phyloP scores from a whole-genome alignment of 2,329 filamentous ascomycete species.

The Rhytidhysteron rufulum region DNA sequence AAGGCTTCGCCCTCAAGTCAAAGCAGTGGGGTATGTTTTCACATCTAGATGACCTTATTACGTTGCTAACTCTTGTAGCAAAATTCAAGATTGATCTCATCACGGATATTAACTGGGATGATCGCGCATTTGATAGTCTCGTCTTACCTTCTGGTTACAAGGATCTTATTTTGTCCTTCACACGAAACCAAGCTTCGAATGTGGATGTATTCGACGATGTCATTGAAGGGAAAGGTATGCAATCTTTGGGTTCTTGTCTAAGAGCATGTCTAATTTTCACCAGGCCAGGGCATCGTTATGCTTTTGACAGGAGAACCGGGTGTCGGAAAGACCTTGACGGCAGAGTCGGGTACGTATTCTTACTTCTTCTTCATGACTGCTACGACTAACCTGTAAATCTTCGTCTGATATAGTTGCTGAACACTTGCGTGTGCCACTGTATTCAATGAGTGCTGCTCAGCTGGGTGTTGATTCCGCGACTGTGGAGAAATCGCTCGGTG shows the following conservation, averaged over 20 bases:
- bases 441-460: slow-evolving; percentile 16
- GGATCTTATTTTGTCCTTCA: slow-evolving; percentile 23
- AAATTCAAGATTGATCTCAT: slow-evolving; percentile 21
- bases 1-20: slow-evolving; percentile 27
- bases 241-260: slow-evolving; percentile 7
- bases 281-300: slow-evolving; percentile 18
- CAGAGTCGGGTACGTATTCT: slow-evolving; percentile 15
- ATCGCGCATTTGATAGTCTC: slow-evolving; percentile 24
- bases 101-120: slow-evolving; percentile 24
- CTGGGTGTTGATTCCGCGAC: slow-evolving; percentile 7
- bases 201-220: slow-evolving; percentile 23
- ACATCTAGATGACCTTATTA: not conserved
- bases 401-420: slow-evolving; percentile 15
- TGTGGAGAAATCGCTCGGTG: slow-evolving; percentile 9
- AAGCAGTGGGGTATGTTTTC: slow-evolving; percentile 28
- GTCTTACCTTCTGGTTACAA: slow-evolving; percentile 25
- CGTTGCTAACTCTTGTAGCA: slow-evolving; percentile 9
- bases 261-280: too few relatives aligned
- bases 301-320: slow-evolving; percentile 17
- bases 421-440: slow-evolving; percentile 15
- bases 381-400: slow-evolving; percentile 3
- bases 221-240: slow-evolving; percentile 27
- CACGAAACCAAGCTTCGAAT: slow-evolving; percentile 16
- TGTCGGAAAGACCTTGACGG: slow-evolving; percentile 25
- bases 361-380: slow-evolving; percentile 1